Base-by-base conservation (phyloP, 2,329 filamentous ascomycete species). In the Trichophyton mentagrophytes region DNA sequence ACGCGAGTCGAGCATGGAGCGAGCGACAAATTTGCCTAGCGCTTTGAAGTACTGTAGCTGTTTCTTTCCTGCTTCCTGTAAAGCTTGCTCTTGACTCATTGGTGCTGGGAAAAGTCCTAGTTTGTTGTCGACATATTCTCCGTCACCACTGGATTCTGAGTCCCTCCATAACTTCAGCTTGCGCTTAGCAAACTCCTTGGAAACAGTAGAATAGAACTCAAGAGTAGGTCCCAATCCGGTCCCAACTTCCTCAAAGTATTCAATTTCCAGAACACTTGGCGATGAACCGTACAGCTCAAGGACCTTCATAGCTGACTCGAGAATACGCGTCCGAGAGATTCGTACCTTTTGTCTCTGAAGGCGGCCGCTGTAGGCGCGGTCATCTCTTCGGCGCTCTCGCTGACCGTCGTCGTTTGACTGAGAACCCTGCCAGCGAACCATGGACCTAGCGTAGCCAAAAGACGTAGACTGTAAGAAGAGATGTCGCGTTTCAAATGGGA, bases 201-300 rank as follows among this genome's bases (percentile, higher is more conserved):
- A 99, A 1, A 97, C 92, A 0, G 89, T 95, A 0, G 93, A 96
- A 74, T 99, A 99, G 72, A 99, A 99, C 71, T 99, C 93, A 13
- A 99, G 81, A 0, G 93, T 99, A 3, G 93, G 93, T 0, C 93
- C 93, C 53, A 99, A 80, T 55, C 93, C 93, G 25, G 95, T 99
- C 61, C 93, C 93, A 22, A 99, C 93, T 75, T 99, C 93, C 69
- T 97, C 93, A 67, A 99, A 99, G 70, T 99, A 99, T 69, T 99
- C 95, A 1, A 99, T 92, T 70, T 99, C 93, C 0, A 99, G 77
- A 30, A 97, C 89, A 71, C 92, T 97, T 62, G 95, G 89, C 0
- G 92, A 95, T n/a, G 89, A 89, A 0, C 93, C 93, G 68, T 99
- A 99, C 2, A 97, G 82, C 67, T 99, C 92, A 92, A 99, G 97